Conservation (phyloP, 2,329 filamentous ascomycete species). For the Colletotrichum tanaceti region DNA sequence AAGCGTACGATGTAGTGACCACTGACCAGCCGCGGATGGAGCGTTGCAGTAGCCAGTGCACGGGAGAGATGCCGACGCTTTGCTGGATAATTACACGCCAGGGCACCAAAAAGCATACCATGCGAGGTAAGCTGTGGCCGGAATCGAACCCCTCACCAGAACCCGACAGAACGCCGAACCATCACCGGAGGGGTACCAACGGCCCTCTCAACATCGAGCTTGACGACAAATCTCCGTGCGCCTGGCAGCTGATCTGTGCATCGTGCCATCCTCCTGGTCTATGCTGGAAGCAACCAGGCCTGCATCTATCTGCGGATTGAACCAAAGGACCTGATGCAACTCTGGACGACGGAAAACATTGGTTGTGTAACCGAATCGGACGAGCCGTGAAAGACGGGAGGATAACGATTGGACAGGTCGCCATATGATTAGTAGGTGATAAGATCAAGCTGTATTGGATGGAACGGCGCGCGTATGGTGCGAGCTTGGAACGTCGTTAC, state of each 20-base stretch:
- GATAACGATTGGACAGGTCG: slow-evolving; percentile 17
- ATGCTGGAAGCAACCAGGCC: slow-evolving; percentile 1
- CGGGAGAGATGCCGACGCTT: slow-evolving; percentile 19
- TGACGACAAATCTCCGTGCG: slow-evolving; percentile 39
- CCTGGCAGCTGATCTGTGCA: slow-evolving; percentile 20
- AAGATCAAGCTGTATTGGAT: slow-evolving; percentile 24
- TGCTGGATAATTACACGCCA: not conserved
- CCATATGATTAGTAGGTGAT: slow-evolving; percentile 32
- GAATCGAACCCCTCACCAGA: slow-evolving; percentile 30
- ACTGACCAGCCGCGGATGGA: not conserved
- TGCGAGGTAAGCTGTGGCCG: slow-evolving; percentile 17
- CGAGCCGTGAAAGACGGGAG: slow-evolving; percentile 4
- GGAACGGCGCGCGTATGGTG: slow-evolving; percentile 33
- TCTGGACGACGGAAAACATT: not conserved
- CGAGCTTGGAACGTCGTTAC: slow-evolving; percentile 34
- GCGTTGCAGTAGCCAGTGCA: not conserved
- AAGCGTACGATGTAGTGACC: not conserved
- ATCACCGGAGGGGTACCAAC: slow-evolving; percentile 26
- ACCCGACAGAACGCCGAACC: slow-evolving; percentile 38
- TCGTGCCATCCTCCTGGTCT: not conserved
- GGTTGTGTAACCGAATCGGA: slow-evolving; percentile 25
- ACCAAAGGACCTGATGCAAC: not conserved
- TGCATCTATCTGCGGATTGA: slow-evolving; percentile 21
- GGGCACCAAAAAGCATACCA: slow-evolving; percentile 3
- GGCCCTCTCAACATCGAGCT: slow-evolving; percentile 19